Conservation (phyloP, 768 basidiomycete genomes). For the Lactarius sanguifluus region DNA sequence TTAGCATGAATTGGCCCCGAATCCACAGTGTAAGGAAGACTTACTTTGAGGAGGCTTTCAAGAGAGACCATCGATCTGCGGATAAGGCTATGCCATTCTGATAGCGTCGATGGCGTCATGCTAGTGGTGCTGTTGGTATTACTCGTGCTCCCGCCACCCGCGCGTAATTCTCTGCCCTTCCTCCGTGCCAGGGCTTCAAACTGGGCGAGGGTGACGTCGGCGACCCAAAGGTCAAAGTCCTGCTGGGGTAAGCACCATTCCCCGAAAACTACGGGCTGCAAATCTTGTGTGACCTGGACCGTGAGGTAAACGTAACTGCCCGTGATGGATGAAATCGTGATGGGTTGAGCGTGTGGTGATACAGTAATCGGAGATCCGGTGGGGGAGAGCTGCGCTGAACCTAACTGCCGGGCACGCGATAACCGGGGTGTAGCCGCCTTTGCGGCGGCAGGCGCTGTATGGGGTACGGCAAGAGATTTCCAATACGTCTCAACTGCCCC, state of each 20-base stretch:
- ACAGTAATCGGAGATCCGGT: conserved; percentile 54
- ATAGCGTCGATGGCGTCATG: conserved; percentile 31
- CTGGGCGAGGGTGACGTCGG: conserved; percentile 81
- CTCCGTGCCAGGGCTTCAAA: conserved; percentile 65
- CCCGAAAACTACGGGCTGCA: conserved; percentile 82
- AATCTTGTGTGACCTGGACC: conserved; percentile 90
- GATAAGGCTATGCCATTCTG: conserved; percentile 50
- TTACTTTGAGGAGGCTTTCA: conserved; percentile 71
- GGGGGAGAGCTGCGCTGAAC: conserved; percentile 55
- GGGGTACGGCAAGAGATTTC: conserved; percentile 75
- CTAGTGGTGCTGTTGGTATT: conserved; percentile 14
- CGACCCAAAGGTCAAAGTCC: conserved; percentile 73
- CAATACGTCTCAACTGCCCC: conserved; percentile 98
- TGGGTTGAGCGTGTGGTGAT: conserved; percentile 47
- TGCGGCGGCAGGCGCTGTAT: conserved; percentile 33
- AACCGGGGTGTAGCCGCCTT: conserved; percentile 32
- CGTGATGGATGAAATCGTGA: conserved; percentile 85
- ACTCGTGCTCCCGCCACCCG: conserved; percentile 29
- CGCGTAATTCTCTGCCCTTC: conserved; percentile 45
- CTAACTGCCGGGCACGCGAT: conserved; percentile 34
- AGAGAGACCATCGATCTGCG: conserved; percentile 67
- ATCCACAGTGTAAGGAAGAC: conserved; percentile 30
- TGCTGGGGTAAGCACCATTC: conserved; percentile 74
- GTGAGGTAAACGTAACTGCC: conserved; percentile 86
- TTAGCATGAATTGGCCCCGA: conserved; percentile 17